phyloP scores from a whole-genome alignment of 108 stramenopile species.

The Cyclotella sp. region DNA sequence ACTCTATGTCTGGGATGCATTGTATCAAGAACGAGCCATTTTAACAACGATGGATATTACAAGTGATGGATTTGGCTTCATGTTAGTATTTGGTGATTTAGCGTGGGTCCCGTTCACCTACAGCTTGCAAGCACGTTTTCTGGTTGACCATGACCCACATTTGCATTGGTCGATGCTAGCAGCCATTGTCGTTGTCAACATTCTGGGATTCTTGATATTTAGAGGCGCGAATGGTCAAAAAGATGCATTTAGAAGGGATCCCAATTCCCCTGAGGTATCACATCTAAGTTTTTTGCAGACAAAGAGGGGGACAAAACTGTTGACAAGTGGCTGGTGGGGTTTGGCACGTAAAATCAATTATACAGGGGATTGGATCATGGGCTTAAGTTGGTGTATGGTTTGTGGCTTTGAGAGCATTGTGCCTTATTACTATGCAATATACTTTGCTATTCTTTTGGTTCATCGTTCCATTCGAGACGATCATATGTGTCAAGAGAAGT shows the following conservation, averaged over 20 bases:
- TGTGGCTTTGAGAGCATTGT: constrained; percentile 91
- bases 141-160: constrained; percentile 91
- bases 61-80: constrained; percentile 99
- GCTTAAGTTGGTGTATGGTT: constrained; percentile 95
- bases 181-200: constrained; percentile 64
- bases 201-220: constrained; percentile 90
- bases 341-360: constrained; percentile 99
- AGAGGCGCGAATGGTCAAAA: constrained; percentile 95
- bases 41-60: constrained; percentile 99
- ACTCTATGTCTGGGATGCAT: constrained; percentile 97
- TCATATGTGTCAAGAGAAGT: constrained; percentile 92
- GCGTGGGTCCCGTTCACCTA: constrained; percentile 99
- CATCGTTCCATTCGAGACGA: constrained; percentile 98
- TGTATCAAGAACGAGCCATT: constrained; percentile 94
- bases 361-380: constrained; percentile 98
- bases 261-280: constrained; percentile 65
- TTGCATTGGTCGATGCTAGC: constrained; percentile 57
- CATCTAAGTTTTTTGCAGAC: constrained; percentile 78
- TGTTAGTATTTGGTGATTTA: constrained; percentile 98
- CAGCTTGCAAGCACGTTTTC: constrained; percentile 90
- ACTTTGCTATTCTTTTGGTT: constrained; percentile 93
- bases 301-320: constrained; percentile 86
- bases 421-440: constrained; percentile 96
- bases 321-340: constrained; percentile 99
- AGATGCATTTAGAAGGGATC: constrained; percentile 94